Conservation (phyloP, 805 yeast species). For the Wickerhamomyces strasburgensis region DNA sequence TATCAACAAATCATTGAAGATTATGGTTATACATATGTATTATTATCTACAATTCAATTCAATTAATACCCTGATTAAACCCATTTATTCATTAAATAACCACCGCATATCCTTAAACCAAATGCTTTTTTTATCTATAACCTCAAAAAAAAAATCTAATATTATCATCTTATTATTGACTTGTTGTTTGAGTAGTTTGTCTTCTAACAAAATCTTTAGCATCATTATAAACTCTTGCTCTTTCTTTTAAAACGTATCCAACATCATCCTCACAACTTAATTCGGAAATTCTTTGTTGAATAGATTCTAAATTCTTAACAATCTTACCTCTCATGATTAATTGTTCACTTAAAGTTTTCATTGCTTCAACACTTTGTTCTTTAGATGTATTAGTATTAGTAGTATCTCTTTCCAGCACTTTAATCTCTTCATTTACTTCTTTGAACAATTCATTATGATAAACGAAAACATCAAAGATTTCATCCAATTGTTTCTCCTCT, state of each 20-base stretch:
- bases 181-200: background rate
- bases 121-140: too few relatives aligned
- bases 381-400: background rate
- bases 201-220: slow-evolving; percentile 23
- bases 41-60: too few relatives aligned
- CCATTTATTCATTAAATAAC: too few relatives aligned
- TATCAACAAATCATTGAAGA: too few relatives aligned
- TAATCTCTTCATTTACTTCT: slow-evolving; percentile 2
- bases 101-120: too few relatives aligned
- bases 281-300: slow-evolving; percentile 9
- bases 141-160: too few relatives aligned
- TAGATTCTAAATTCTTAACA: slow-evolving; percentile 13
- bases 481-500: slow-evolving; percentile 7
- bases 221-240: slow-evolving; percentile 25
- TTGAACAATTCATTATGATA: slow-evolving; percentile 12
- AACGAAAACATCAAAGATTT: slow-evolving; percentile 8
- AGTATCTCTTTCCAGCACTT: background rate
- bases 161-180: too few relatives aligned
- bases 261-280: slow-evolving; percentile 20
- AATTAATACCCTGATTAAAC: too few relatives aligned
- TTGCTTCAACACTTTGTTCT: background rate
- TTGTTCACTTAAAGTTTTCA: slow-evolving; percentile 5
- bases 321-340: slow-evolving; percentile 4
- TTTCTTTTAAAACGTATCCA: slow-evolving; percentile 24
- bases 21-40: too few relatives aligned